Evolutionary conservation across 345 rosid species (phyloP).

Genomic region (Rhizophora apiculata): DNA sequence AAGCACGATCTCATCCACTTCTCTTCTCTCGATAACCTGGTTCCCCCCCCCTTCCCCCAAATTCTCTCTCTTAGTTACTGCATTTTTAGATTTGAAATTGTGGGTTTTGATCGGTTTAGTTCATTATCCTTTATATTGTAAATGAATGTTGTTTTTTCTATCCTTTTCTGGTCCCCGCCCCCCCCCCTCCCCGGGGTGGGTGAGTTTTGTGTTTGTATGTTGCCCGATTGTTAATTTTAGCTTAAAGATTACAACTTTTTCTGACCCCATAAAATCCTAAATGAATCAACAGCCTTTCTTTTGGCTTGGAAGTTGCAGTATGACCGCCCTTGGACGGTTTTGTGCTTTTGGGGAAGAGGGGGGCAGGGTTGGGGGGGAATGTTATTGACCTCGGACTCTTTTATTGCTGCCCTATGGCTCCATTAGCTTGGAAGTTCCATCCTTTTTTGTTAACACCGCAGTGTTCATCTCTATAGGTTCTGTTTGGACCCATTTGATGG

Average conservation of each 20-base stretch:
- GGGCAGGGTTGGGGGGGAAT: too few species aligned
- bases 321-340: too few species aligned
- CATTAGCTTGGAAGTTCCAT: neutral
- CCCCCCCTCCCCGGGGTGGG: too few species aligned
- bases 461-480: neutral
- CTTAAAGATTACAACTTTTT: neutral
- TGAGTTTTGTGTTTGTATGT: neutral
- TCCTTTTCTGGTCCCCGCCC: too few species aligned
- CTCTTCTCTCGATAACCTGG: constrained; percentile 63
- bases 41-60: constrained; percentile 6
- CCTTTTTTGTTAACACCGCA: neutral
- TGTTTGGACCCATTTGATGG: neutral
- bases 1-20: constrained; percentile 75
- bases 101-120: neutral
- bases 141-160: too few species aligned
- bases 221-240: neutral
- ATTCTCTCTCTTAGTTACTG: neutral
- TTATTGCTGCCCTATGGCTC: neutral
- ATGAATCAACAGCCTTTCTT: too few species aligned
- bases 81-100: neutral
- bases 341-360: too few species aligned
- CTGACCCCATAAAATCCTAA: too few species aligned
- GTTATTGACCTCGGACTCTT: too few species aligned
- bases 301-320: too few species aligned
- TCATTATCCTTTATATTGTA: neutral